Evolutionary conservation across 2,329 filamentous ascomycete species (phyloP).

Genomic region (Gaeumannomyces tritici): DNA sequence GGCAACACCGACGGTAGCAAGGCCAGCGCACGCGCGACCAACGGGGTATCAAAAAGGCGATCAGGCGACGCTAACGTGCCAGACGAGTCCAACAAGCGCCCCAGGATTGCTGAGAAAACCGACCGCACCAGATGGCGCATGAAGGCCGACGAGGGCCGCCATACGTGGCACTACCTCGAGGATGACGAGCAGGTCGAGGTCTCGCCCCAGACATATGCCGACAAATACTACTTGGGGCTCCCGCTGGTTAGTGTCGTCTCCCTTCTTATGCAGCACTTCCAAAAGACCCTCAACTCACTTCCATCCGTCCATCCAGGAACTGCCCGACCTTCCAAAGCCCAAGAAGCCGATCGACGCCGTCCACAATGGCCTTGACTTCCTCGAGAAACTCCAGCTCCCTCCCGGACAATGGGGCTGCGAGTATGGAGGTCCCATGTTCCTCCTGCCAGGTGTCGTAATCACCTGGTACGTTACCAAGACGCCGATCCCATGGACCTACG

Average conservation of each 20-base stretch:
- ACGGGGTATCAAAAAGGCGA: conserved; percentile 28
- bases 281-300: not conserved
- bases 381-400: conserved; percentile 77
- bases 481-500: conserved; percentile 68
- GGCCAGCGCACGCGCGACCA: conserved; percentile 8
- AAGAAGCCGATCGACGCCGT: conserved; percentile 68
- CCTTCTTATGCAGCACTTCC: not conserved
- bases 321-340: conserved; percentile 62
- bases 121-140: conserved; percentile 80
- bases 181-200: conserved; percentile 58
- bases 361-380: conserved; percentile 77
- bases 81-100: conserved; percentile 9
- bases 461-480: conserved; percentile 86
- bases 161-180: conserved; percentile 89
- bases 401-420: conserved; percentile 95
- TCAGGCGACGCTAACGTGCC: conserved; percentile 24
- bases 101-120: conserved; percentile 40
- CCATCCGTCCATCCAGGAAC: conserved; percentile 39
- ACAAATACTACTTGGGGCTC: conserved; percentile 79
- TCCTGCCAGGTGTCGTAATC: conserved; percentile 77
- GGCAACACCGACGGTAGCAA: conserved; percentile 15
- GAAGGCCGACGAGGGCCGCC: conserved; percentile 69
- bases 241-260: conserved; percentile 48
- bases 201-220: conserved; percentile 84
- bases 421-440: conserved; percentile 95